Evolutionary conservation across 225 moss, liverwort and hornwort species (phyloP).

Genomic region (Marchantia paleacea): DNA sequence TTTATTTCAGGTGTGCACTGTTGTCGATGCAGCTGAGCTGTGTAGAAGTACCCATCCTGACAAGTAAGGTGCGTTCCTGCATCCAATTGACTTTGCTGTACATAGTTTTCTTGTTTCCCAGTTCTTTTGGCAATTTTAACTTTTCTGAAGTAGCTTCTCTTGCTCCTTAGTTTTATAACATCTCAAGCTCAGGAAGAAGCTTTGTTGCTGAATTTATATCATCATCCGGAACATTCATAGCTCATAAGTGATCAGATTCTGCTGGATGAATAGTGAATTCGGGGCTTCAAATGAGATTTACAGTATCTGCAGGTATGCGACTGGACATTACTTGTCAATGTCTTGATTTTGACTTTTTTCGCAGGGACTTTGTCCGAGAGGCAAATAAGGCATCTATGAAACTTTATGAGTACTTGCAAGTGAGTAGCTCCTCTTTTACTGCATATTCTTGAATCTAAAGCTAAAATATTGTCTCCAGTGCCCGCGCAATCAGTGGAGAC

Average conservation of each 20-base stretch:
- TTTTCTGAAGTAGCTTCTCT: background rate
- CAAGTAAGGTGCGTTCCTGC: constrained; percentile 99
- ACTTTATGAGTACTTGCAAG: constrained; percentile 95
- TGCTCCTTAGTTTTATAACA: background rate
- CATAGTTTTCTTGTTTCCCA: background rate
- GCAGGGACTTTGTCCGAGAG: constrained; percentile 86
- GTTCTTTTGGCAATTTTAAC: background rate
- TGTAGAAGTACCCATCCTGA: constrained; percentile 99
- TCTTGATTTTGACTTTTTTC: background rate
- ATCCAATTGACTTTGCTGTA: constrained; percentile 29
- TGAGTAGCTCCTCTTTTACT: constrained; percentile 32
- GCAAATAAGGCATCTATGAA: constrained; percentile 97
- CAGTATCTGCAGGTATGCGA: background rate
- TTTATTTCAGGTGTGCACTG: constrained; percentile 76
- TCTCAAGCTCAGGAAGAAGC: background rate
- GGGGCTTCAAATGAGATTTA: background rate
- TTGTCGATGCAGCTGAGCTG: constrained; percentile 97
- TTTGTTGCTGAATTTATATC: background rate
- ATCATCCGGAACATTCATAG: too few species aligned
- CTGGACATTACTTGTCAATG: background rate
- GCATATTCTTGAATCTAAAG: too few species aligned
- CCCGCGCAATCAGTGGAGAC: too few species aligned
- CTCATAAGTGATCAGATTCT: background rate
- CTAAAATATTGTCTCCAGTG: too few species aligned
- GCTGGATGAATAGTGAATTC: too few species aligned